Evolutionary conservation across 495 filamentous ascomycete genomes (phyloP).

Genomic region (Xylaria nigripes): DNA sequence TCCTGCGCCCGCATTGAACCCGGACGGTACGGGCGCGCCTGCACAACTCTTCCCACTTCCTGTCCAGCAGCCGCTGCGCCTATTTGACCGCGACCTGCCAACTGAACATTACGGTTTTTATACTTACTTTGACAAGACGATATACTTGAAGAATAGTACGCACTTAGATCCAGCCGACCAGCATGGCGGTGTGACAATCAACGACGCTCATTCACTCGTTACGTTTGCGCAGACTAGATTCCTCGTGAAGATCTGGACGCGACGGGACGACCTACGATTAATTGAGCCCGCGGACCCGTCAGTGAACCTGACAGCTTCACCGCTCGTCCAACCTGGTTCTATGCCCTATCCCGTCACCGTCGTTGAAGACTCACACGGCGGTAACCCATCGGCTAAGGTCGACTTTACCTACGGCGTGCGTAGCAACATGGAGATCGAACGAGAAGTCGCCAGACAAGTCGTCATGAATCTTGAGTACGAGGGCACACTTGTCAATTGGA

Average conservation of each 20-base stretch:
- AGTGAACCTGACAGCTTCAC: conserved; percentile 15
- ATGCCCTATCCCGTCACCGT: conserved; percentile 85
- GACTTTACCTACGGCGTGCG: conserved; percentile 64
- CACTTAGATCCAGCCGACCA: conserved; percentile 44
- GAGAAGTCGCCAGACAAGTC: conserved; percentile 45
- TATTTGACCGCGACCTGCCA: conserved; percentile 71
- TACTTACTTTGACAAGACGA: conserved; percentile 80
- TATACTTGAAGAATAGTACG: conserved; percentile 53
- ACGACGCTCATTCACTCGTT: conserved; percentile 58
- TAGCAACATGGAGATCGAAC: conserved; percentile 42
- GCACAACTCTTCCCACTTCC: conserved; percentile 63
- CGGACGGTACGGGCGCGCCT: conserved; percentile 62
- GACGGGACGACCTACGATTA: conserved; percentile 38
- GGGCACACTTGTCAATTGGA: conserved; percentile 44
- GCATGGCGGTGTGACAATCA: conserved; percentile 54
- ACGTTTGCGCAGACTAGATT: conserved; percentile 81
- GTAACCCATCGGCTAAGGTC: conserved; percentile 52
- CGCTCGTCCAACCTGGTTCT: conserved; percentile 49
- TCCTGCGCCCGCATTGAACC: conserved; percentile 50
- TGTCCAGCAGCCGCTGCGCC: conserved; percentile 66
- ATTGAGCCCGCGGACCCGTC: conserved; percentile 15
- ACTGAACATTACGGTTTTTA: conserved; percentile 94
- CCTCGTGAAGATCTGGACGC: conserved; percentile 87
- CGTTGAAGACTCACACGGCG: conserved; percentile 73
- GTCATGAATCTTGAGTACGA: conserved; percentile 51